Evolutionary conservation across 2,329 filamentous ascomycete genomes (phyloP), one percentile per base, ranked within the genome.

Genomic region (Neonectria faginata): DNA sequence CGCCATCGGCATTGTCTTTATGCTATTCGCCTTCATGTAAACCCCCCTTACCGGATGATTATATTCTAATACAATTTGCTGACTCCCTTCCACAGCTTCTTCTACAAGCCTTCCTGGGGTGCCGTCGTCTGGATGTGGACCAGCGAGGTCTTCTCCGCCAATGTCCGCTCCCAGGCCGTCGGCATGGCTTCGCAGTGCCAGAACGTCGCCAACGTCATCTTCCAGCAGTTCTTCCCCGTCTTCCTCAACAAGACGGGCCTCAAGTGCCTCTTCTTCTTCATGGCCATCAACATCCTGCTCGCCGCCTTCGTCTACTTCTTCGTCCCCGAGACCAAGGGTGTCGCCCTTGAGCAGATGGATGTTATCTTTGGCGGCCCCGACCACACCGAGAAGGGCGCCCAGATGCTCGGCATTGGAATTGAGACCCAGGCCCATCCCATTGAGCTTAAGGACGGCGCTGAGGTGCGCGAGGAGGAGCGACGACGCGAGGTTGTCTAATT

Each of bases 111-210:
- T 4, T 89, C 87, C 0, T 91, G 89, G 88, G 89, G 89, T 55
- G 89, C 89, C 2, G 91, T 88, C 5, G 86, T 88, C 18, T 92
- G 89, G 89, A 91, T 91, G 75, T 91, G 87, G 86, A 91, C 89
- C 0, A 84, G 88, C 2, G 89, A 91, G 70, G 82, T 91, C 64
- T 91, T 91, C 81, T 88, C 85, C 58, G 89, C 90, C 86, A 91
- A 91, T 76, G 86, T 91, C n/a, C 88, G 89, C 62, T 88, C 89
- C 5, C 89, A 91, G 75, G 89, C 89, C 39, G 88, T 91, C 14
- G 89, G 88, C 60, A 91, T 91, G 89, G 88, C 79, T 65, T 82
- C 81, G 41, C 83, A 88, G 73, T 86, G 82, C 66, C 86, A 88
- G 67, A 88, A 91, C 74, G 85, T 91, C 57, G 88, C 88, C 74